Conservation (phyloP, 2,329 filamentous ascomycete species). For the Alternaria ethzedia region DNA sequence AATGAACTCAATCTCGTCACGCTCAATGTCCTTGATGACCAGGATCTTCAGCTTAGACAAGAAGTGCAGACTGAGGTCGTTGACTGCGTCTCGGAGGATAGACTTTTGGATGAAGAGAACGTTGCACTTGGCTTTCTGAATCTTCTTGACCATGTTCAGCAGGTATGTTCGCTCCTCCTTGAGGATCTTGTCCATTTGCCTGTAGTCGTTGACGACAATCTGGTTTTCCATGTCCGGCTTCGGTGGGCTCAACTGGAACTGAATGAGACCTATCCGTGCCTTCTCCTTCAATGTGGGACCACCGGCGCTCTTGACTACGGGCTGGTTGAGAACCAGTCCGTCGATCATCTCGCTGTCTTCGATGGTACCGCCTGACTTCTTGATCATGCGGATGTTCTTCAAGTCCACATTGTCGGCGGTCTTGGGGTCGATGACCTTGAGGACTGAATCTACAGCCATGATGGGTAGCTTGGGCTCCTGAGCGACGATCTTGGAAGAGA, state of each 20-base stretch:
- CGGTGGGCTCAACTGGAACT: slow-evolving; percentile 97
- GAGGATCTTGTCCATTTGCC: slow-evolving; percentile 99
- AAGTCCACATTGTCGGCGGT: slow-evolving; percentile 96
- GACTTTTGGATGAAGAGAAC: slow-evolving; percentile 98
- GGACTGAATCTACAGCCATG: slow-evolving; percentile 96
- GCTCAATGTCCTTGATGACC: slow-evolving; percentile 95
- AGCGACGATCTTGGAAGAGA: slow-evolving; percentile 98
- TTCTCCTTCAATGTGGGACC: slow-evolving; percentile 95
- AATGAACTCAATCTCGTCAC: slow-evolving; percentile 98
- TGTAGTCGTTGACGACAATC: slow-evolving; percentile 98
- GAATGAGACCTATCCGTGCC: slow-evolving; percentile 93
- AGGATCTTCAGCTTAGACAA: slow-evolving; percentile 95
- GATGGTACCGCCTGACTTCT: slow-evolving; percentile 97
- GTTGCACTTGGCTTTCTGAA: slow-evolving; percentile 99
- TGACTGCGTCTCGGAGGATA: slow-evolving; percentile 95
- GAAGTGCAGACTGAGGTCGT: slow-evolving; percentile 97
- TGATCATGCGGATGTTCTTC: slow-evolving; percentile 94
- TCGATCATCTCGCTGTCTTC: slow-evolving; percentile 98
- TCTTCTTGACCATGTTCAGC: slow-evolving; percentile 99
- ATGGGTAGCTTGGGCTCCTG: slow-evolving; percentile 97
- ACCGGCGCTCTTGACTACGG: slow-evolving; percentile 90
- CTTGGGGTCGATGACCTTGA: slow-evolving; percentile 94
- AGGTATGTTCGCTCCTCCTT: slow-evolving; percentile 99
- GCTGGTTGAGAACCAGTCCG: slow-evolving; percentile 89
- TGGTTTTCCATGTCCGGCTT: slow-evolving; percentile 99